phyloP scores from a whole-genome alignment of 2,329 filamentous ascomycete genomes.

The Cadophora malorum region DNA sequence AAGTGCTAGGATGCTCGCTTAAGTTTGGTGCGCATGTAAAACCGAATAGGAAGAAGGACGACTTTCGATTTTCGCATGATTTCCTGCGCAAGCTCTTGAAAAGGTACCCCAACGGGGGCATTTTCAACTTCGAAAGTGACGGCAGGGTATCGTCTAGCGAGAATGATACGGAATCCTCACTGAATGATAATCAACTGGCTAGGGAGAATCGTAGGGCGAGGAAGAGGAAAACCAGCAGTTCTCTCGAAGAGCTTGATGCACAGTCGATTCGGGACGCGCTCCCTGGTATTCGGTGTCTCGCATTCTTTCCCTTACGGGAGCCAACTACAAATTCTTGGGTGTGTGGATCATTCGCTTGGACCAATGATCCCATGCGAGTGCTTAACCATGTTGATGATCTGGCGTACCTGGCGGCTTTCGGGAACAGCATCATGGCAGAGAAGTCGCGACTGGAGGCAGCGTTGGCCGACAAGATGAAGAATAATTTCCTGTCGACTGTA shows the following conservation, averaged over 20 bases:
- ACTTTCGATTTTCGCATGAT: too few species aligned
- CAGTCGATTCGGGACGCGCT: slow-evolving; percentile 49
- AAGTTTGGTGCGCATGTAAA: too few species aligned
- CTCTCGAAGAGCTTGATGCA: slow-evolving; percentile 1
- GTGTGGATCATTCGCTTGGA: slow-evolving; percentile 44
- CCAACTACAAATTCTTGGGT: too few species aligned
- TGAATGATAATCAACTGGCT: too few species aligned
- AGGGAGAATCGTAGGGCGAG: slow-evolving; percentile 18
- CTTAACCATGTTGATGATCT: slow-evolving; percentile 49
- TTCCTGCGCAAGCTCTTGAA: too few species aligned
- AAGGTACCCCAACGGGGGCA: slow-evolving; percentile 52
- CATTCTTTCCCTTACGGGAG: slow-evolving; percentile 58
- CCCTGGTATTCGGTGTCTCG: slow-evolving; percentile 53
- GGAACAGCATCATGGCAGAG: slow-evolving; percentile 61
- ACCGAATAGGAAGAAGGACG: too few species aligned
- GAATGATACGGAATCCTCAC: too few species aligned
- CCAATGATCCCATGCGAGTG: slow-evolving; percentile 44
- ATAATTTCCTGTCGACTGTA: slow-evolving; percentile 64
- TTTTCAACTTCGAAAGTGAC: slow-evolving; percentile 55
- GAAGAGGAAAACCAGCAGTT: slow-evolving; percentile 19
- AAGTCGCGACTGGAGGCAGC: slow-evolving; percentile 60
- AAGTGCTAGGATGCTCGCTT: slow-evolving; percentile 43
- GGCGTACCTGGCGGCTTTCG: slow-evolving; percentile 50
- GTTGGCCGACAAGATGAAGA: slow-evolving; percentile 59
- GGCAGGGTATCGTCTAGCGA: slow-evolving; percentile 47